Evolutionary conservation across 371 early-diverging fungal genomes (phyloP).

Genomic region (Lichtheimia corymbifera): DNA sequence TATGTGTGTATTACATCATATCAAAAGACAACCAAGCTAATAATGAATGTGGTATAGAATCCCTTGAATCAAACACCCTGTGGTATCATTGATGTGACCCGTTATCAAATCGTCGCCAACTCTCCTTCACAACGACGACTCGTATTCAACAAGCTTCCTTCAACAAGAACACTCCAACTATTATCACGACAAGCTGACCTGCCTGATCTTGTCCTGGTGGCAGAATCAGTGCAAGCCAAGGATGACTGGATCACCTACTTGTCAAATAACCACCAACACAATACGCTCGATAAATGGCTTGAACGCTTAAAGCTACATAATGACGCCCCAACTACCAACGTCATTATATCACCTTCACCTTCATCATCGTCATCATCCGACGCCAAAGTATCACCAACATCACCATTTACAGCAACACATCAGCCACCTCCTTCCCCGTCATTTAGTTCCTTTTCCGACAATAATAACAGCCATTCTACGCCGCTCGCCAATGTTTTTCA

Average conservation of each 20-base stretch:
- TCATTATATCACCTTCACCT: slow-evolving; percentile 1
- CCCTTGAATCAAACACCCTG: not conserved
- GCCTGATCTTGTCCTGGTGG: slow-evolving; percentile 15
- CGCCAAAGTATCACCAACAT: too few species aligned
- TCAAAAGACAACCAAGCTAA: not conserved
- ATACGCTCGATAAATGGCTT: slow-evolving; percentile 26
- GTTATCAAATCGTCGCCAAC: slow-evolving; percentile 10
- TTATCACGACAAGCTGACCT: slow-evolving; percentile 9
- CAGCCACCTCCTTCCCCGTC: slow-evolving; percentile 11
- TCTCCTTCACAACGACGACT: slow-evolving; percentile 10
- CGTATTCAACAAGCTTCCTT: slow-evolving; percentile 4
- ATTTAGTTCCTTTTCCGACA: not conserved
- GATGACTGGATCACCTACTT: slow-evolving; percentile 15
- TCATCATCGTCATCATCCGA: slow-evolving; percentile 9
- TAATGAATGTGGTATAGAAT: slow-evolving; percentile 3
- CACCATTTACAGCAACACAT: too few species aligned
- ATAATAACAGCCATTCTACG: too few species aligned
- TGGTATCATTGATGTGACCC: slow-evolving; percentile 13
- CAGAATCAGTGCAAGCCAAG: slow-evolving; percentile 15
- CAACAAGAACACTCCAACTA: slow-evolving; percentile 16
- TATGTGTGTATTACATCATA: slow-evolving; percentile 3
- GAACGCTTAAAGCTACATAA: slow-evolving; percentile 18
- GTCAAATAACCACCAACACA: slow-evolving; percentile 1
- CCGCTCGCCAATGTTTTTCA: slow-evolving; percentile 4
- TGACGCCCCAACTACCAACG: slow-evolving; percentile 6